phyloP scores from a whole-genome alignment of 108 stramenopile species.

The Nitzschia sp. region DNA sequence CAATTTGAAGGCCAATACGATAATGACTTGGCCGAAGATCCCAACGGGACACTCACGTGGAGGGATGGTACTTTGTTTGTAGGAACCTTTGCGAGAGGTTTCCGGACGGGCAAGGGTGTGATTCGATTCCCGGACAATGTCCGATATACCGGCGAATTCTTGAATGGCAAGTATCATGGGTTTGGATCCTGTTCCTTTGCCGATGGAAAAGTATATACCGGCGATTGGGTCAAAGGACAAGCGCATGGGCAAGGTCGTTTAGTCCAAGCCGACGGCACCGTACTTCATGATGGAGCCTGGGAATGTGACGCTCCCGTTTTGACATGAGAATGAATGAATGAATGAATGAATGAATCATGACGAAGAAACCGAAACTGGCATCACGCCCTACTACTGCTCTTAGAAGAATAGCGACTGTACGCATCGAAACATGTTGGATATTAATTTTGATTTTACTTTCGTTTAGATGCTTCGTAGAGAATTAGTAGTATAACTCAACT shows the following conservation, averaged over 20 bases:
- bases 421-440: too few relatives aligned
- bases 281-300: conserved; percentile 37
- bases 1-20: conserved; percentile 21
- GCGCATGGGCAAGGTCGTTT: conserved; percentile 31
- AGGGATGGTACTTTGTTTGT: conserved; percentile 26
- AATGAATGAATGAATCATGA: too few relatives aligned
- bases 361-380: too few relatives aligned
- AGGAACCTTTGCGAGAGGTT: conserved; percentile 11
- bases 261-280: conserved; percentile 10
- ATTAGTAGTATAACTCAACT: too few relatives aligned
- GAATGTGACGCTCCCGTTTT: conserved; percentile 9
- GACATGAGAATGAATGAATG: background rate
- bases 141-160: conserved; percentile 34
- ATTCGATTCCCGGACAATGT: conserved; percentile 10
- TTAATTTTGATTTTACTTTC: too few relatives aligned
- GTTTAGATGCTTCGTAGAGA: too few relatives aligned
- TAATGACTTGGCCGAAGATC: conserved; percentile 15
- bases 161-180: conserved; percentile 41
- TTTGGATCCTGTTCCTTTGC: conserved; percentile 16
- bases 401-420: too few relatives aligned
- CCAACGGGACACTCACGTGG: conserved; percentile 7
- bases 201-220: conserved; percentile 34
- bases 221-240: conserved; percentile 38
- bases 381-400: too few relatives aligned
- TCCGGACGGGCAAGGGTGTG: background rate